Evolutionary conservation across 352 stramenopile species (phyloP).

Genomic region (Phytopythium cucurbitacearum): DNA sequence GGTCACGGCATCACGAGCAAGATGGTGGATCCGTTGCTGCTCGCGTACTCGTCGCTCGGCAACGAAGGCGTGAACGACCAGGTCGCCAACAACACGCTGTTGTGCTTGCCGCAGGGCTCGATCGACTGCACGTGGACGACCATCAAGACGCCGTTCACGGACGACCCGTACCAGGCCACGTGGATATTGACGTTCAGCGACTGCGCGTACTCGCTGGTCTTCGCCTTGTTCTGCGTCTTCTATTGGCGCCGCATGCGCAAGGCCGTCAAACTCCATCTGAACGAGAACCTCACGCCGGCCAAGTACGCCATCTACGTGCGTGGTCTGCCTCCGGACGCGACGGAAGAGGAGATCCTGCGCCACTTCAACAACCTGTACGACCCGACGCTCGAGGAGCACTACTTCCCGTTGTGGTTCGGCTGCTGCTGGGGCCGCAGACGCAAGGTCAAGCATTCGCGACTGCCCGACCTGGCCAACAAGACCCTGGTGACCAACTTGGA

Average conservation of each 20-base stretch:
- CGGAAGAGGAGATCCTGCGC: slow-evolving; percentile 50
- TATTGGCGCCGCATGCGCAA: slow-evolving; percentile 37
- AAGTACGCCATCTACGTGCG: slow-evolving; percentile 82
- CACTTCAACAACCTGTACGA: slow-evolving; percentile 81
- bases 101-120: slow-evolving; percentile 45
- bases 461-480: slow-evolving; percentile 33
- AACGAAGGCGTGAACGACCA: slow-evolving; percentile 75
- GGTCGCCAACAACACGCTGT: slow-evolving; percentile 26
- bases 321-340: slow-evolving; percentile 64
- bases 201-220: slow-evolving; percentile 58
- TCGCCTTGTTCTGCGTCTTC: slow-evolving; percentile 59
- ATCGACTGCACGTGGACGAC: slow-evolving; percentile 72
- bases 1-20: slow-evolving; percentile 62
- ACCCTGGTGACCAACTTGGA: slow-evolving; percentile 62
- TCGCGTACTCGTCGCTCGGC: slow-evolving; percentile 70
- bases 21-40: slow-evolving; percentile 61
- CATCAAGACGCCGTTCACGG: slow-evolving; percentile 68
- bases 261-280: slow-evolving; percentile 60
- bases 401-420: slow-evolving; percentile 54
- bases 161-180: slow-evolving; percentile 39
- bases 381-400: slow-evolving; percentile 57
- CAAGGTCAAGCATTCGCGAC: slow-evolving; percentile 41
- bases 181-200: slow-evolving; percentile 76
- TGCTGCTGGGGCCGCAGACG: slow-evolving; percentile 57
- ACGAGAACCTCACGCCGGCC: slow-evolving; percentile 72